These are phyloP conservation scores for Salvia miltiorrhiza DNA, from an alignment of 257 asterid genomes.

Conservation along the genomic window DNA sequence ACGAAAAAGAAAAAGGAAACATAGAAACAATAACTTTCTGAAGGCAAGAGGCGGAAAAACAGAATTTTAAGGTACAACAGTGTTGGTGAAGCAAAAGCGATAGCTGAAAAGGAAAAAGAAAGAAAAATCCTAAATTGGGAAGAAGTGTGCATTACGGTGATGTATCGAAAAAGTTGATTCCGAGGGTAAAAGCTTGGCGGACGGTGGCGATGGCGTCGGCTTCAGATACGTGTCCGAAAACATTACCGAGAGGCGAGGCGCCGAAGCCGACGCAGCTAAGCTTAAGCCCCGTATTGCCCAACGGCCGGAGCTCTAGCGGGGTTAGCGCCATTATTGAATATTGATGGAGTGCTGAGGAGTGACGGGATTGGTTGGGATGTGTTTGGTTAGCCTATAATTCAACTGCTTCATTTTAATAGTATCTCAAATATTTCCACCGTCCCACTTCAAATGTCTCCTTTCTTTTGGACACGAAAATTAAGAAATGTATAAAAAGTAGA, in stretches of 20 bases:
- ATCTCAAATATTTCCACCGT: too few species aligned
- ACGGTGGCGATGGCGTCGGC: slow-evolving; percentile 82
- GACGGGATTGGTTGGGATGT: neutral
- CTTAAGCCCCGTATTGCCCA: slow-evolving; percentile 82
- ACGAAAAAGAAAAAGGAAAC: neutral
- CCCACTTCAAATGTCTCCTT: too few species aligned
- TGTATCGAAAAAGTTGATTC: slow-evolving; percentile 95
- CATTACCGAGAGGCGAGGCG: slow-evolving; percentile 97
- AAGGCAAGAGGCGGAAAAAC: neutral
- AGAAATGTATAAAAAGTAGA: too few species aligned
- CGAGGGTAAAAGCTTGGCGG: slow-evolving; percentile 68
- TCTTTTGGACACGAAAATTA: too few species aligned
- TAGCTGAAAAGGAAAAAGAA: neutral
- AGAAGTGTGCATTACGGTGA: slow-evolving; percentile 59
- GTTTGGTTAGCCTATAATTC: neutral
- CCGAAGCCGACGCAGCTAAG: slow-evolving; percentile 90
- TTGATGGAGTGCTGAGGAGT: too few species aligned
- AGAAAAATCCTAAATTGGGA: neutral
- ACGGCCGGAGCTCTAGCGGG: slow-evolving; percentile 63
- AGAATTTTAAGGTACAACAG: neutral
- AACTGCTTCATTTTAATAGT: too few species aligned
- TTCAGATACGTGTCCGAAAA: slow-evolving; percentile 73
- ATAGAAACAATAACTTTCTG: neutral
- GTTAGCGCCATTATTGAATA: slow-evolving; percentile 30
- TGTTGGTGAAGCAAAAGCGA: neutral